phyloP scores from a whole-genome alignment of 352 stramenopile species.

The Ophiocytium majus region DNA sequence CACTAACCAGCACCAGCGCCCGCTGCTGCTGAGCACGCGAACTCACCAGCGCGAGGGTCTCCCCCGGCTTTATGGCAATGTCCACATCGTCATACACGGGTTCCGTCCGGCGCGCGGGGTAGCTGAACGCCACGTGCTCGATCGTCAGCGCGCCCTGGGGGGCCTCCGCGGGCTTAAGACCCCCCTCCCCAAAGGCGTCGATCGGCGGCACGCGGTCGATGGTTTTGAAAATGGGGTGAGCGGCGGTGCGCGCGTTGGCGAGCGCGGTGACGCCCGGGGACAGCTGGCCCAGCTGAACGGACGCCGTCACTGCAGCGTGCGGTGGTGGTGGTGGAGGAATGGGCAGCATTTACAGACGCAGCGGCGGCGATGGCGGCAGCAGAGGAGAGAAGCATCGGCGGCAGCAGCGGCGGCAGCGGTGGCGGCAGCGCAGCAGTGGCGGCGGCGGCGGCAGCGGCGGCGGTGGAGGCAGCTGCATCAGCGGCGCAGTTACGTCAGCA shows the following conservation, averaged over 20 bases:
- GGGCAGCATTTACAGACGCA: too few species aligned
- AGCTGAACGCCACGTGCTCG: constrained; percentile 61
- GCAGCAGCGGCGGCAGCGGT: too few species aligned
- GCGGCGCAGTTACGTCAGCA: too few species aligned
- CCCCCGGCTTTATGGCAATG: constrained; percentile 51
- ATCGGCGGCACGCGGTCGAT: constrained; percentile 43
- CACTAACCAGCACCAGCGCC: too few species aligned
- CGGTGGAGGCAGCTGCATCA: too few species aligned
- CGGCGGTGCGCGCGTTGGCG: constrained; percentile 26
- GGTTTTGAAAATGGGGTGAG: constrained; percentile 38
- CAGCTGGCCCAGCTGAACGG: constrained; percentile 51
- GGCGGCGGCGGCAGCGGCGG: too few species aligned
- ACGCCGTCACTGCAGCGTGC: too few species aligned
- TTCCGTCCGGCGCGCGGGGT: constrained; percentile 57
- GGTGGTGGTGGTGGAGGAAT: constrained; percentile 48
- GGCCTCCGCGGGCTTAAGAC: constrained; percentile 27
- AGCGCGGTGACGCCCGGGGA: constrained; percentile 45
- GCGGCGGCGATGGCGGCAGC: too few species aligned
- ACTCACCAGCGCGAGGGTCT: constrained; percentile 61
- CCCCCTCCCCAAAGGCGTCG: constrained; percentile 37
- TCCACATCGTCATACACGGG: constrained; percentile 58
- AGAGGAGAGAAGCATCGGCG: too few species aligned
- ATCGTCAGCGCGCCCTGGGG: constrained; percentile 34
- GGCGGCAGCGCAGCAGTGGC: too few species aligned
- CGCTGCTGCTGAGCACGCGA: too few species aligned